Percentiles rank a stretch among this genome's conserved stretches.
phyloP scores from a whole-genome alignment of 1,284 basidiomycete species.

The Waitea zeae region DNA sequence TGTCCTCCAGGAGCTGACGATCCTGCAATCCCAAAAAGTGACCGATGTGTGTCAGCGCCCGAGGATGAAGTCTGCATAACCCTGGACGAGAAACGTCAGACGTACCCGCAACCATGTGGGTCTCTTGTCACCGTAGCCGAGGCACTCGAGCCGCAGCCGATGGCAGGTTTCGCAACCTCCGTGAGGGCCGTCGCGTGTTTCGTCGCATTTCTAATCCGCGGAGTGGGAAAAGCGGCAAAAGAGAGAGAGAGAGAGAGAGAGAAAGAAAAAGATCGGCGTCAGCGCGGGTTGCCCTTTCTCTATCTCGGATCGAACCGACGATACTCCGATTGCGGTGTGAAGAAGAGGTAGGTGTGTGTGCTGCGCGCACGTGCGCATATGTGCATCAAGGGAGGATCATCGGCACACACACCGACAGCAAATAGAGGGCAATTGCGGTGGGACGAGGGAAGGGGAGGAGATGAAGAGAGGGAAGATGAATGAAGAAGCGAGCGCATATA shows the following conservation, averaged over 20 bases:
- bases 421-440: too few species aligned
- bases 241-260: slow-evolving; percentile 8
- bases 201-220: slow-evolving; percentile 60
- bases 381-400: too few species aligned
- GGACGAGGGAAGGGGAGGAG: too few species aligned
- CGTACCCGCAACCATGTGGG: slow-evolving; percentile 71
- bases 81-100: slow-evolving; percentile 4
- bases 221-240: too few species aligned
- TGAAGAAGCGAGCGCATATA: not conserved
- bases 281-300: slow-evolving; percentile 7
- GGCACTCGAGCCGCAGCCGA: slow-evolving; percentile 66
- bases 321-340: too few species aligned
- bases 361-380: too few species aligned
- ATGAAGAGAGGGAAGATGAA: slow-evolving; percentile 4
- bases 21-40: too few species aligned
- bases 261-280: slow-evolving; percentile 7
- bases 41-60: slow-evolving; percentile 1
- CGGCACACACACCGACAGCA: too few species aligned
- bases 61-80: slow-evolving; percentile 5
- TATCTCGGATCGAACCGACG: too few species aligned
- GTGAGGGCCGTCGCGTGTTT: slow-evolving; percentile 36
- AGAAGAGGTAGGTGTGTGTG: too few species aligned
- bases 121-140: slow-evolving; percentile 69
- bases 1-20: slow-evolving; percentile 28
- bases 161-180: slow-evolving; percentile 60